Evolutionary conservation across 2,329 filamentous ascomycete genomes (phyloP), one percentile per base, ranked within the genome.

Genomic region (Lecanosticta acicola): DNA sequence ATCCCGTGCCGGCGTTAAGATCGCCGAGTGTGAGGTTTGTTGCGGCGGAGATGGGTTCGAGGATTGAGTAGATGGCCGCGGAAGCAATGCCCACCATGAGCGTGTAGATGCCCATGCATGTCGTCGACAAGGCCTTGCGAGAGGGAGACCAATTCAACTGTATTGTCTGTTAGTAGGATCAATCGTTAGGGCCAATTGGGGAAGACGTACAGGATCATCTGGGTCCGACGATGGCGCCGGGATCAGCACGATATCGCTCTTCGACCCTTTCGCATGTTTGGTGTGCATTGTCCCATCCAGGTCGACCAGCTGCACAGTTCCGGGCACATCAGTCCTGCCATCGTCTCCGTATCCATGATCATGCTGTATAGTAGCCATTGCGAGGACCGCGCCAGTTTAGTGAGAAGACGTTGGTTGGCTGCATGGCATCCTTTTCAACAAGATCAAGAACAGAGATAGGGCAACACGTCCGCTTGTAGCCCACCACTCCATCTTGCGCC

Each of bases 1-100:
- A 56, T 1, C 75, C 75, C 9, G 71, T 77, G 9, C 75, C 75
- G 41, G 69, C 64, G 46, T 75, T 74, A 19, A 78, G 59, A 32
- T 71, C 63, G 3, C 59, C 61, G 1, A 74, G 54, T 0, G 70
- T 70, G 29, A 78, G 60, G 3, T 68, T 70, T 0, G 73, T 75
- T 17, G 71, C 70, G 34, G 65, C 58, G 5, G 68, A 68, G 39
- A 78, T 75, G 13, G 70, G 70, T 7, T 67, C 68, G 5, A 77
- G 60, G 8, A 78, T 70, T 8, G 69, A 72, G 55, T 78, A 77
- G 16, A 75, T 71, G 3, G 71, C 67, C 1, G 75, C 69, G 4
- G 65, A 65, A 1, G 75, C 67, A 34, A 77, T 72, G 13, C 73
- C 75, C 10, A 70, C 67, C 59, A 70, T 70, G 26, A 75, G 63